Conservation (phyloP, 371 early-diverging fungal genomes). For the Fennellomyces sp. region DNA sequence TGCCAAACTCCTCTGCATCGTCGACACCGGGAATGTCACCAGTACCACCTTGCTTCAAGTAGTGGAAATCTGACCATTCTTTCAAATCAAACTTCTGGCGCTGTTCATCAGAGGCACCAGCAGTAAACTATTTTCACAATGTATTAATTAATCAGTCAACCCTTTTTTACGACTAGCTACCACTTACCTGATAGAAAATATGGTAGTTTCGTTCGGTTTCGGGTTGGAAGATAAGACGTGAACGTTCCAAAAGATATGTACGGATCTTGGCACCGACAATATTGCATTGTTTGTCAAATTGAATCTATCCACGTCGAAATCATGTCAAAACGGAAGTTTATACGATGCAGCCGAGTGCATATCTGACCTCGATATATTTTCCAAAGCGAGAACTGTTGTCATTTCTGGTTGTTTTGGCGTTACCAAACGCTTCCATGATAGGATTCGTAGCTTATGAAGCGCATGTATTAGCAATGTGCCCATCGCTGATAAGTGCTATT, state of each 20-base stretch:
- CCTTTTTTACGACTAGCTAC: neutral
- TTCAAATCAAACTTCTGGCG: slow-evolving; percentile 74
- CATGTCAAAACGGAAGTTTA: neutral
- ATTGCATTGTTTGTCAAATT: slow-evolving; percentile 76
- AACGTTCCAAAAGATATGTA: slow-evolving; percentile 97
- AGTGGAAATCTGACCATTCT: slow-evolving; percentile 77
- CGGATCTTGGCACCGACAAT: slow-evolving; percentile 96
- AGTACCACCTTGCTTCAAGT: slow-evolving; percentile 85
- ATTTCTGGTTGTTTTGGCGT: slow-evolving; percentile 99
- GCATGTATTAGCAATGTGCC: neutral
- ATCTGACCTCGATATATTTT: slow-evolving; percentile 91
- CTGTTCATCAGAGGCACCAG: slow-evolving; percentile 82
- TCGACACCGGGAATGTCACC: slow-evolving; percentile 85
- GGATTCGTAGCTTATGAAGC: slow-evolving; percentile 86
- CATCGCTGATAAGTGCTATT: neutral
- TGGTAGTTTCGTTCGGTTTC: slow-evolving; percentile 98
- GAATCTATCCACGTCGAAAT: slow-evolving; percentile 48
- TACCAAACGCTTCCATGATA: slow-evolving; percentile 99
- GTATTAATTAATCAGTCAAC: too few species aligned
- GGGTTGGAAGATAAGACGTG: slow-evolving; percentile 95
- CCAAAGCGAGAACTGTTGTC: slow-evolving; percentile 99
- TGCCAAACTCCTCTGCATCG: slow-evolving; percentile 86
- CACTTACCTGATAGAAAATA: slow-evolving; percentile 91
- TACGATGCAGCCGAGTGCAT: neutral
- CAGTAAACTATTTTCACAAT: slow-evolving; percentile 90